Base-by-base conservation (phyloP, 768 basidiomycete genomes). In the Asterophora parasitica region DNA sequence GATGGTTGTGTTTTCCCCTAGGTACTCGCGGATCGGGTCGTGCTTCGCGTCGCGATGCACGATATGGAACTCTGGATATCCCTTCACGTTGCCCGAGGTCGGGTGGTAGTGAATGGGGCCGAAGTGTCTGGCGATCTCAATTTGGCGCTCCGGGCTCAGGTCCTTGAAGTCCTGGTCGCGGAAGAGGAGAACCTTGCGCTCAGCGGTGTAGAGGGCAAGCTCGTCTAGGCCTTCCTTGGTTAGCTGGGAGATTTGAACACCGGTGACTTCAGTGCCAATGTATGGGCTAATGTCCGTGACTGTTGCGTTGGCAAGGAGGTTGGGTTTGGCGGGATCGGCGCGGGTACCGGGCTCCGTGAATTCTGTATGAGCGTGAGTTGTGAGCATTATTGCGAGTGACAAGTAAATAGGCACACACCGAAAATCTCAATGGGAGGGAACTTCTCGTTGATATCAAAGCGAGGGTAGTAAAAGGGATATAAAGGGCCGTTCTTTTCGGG, bases 141-240 rank as follows among this genome's bases (percentile, higher is more conserved):
- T 74, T 51, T 79, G 79, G 46, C 67, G 60, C 34, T 80, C 77
- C 7, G 75, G 67, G 1, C 65, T 63, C 13, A 80, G 50, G 51
- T 79, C 78, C 63, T 79, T 81, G 65, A 82, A 80, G 60, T 82
- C 75, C 53, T 82, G 81, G 61, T 81, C 72, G 15, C 79, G 72
- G 70, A 81, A 79, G 5, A 79, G 41, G 7, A 82, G 58, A 27
- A 80, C 68, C 60, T 78, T 79, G 36, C 77, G 59, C 61, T 81
- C 73, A 1, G 76, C 79, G 31, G 75, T 65, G 48, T 66, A 71
- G 4, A 79, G 65, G 3, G 76, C 77, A 23, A 79, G 71, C 54
- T 78, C 77, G 52, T 80, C 71, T 4, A 80, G 68, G 1, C 79
- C 79, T 43, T 73, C 77, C 35, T 71, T 66, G 50, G 63, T 64